Evolutionary conservation across 2,329 filamentous ascomycete genomes (phyloP).

Genomic region (Leptosphaerulina australis): DNA sequence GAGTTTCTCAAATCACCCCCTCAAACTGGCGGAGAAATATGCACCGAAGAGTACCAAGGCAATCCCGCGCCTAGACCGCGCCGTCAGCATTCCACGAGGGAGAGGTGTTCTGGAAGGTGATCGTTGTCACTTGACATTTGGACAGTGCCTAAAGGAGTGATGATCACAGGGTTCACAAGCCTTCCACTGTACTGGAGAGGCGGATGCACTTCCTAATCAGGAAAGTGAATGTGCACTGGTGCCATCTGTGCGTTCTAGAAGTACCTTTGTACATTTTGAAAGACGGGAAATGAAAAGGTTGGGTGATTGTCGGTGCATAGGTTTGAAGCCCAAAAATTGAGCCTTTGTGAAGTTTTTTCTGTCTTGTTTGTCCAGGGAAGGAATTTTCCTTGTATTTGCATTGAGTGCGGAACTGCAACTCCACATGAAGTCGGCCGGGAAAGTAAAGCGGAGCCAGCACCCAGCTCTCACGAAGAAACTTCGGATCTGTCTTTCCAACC

Average conservation of each 20-base stretch:
- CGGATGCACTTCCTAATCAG: conserved; percentile 9
- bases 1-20: conserved; percentile 9
- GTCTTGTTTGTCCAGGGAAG: not conserved
- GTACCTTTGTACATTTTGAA: not conserved
- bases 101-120: conserved; percentile 15
- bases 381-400: not conserved
- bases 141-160: conserved; percentile 11
- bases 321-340: not conserved
- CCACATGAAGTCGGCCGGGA: conserved; percentile 16
- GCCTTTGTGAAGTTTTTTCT: not conserved
- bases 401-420: conserved; percentile 6
- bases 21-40: conserved; percentile 15
- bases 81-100: conserved; percentile 14
- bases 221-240: conserved; percentile 7
- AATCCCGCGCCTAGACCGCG: conserved; percentile 18
- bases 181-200: conserved; percentile 6
- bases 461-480: conserved; percentile 12
- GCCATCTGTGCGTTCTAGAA: conserved; percentile 9
- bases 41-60: conserved; percentile 5
- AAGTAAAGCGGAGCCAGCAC: conserved; percentile 13
- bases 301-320: not conserved
- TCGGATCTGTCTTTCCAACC: conserved; percentile 5
- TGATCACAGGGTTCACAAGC: conserved; percentile 17
- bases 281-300: conserved; percentile 1
- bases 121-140: conserved; percentile 7